Percentiles rank a stretch among this genome's conserved stretches.
These are phyloP conservation scores for Salisapilia sapeloensis DNA, from an alignment of 352 stramenopile genomes.

Conservation along the genomic window DNA sequence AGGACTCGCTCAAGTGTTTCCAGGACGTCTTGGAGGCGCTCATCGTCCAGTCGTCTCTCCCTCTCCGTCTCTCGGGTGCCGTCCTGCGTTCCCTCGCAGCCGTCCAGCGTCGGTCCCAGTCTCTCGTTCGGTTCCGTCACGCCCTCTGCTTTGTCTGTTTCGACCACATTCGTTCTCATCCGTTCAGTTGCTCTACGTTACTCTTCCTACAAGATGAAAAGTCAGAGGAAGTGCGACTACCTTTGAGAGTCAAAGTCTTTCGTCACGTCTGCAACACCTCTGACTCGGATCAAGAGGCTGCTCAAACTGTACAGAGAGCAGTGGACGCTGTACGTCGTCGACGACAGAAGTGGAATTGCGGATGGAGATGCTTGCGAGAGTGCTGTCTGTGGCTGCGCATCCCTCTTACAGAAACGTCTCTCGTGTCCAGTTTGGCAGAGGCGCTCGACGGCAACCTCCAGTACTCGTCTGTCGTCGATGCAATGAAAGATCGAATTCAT, in stretches of 20 bases:
- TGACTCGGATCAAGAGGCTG: neutral
- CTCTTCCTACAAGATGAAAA: constrained; percentile 6
- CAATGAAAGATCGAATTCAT: constrained; percentile 12
- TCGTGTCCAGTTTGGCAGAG: constrained; percentile 19
- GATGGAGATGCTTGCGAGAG: constrained; percentile 49
- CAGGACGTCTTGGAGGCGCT: constrained; percentile 56
- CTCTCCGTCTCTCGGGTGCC: constrained; percentile 25
- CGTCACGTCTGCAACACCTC: neutral
- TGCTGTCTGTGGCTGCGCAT: constrained; percentile 43
- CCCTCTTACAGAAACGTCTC: constrained; percentile 7
- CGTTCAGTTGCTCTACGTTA: constrained; percentile 48
- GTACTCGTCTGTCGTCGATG: constrained; percentile 3
- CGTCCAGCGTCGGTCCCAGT: constrained; percentile 40
- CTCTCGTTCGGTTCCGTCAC: constrained; percentile 38
- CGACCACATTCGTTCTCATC: constrained; percentile 27
- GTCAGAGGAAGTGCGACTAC: no score
- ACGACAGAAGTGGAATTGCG: constrained; percentile 22
- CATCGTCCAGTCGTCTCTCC: constrained; percentile 41
- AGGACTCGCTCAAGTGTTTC: constrained; percentile 64
- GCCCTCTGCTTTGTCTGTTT: constrained; percentile 43
- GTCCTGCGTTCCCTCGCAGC: constrained; percentile 25
- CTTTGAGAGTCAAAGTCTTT: neutral
- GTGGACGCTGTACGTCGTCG: constrained; percentile 5
- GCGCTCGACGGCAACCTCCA: constrained; percentile 42
- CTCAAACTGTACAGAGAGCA: constrained; percentile 14